Evolutionary conservation across 345 rosid species (phyloP), one percentile per base, ranked within the genome.

Genomic region (Linum usitatissimum): DNA sequence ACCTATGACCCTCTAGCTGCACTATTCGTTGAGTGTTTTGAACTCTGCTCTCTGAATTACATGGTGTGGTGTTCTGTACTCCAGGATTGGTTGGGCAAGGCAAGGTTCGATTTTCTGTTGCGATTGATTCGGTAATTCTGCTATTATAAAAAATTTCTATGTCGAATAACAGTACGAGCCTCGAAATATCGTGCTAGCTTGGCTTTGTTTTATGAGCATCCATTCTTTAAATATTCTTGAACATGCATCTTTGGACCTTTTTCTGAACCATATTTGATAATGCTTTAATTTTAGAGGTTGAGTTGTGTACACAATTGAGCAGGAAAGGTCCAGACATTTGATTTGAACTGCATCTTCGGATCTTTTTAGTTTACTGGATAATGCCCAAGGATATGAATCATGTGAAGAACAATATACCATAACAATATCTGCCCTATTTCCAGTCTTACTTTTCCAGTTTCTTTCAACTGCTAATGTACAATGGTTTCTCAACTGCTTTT

Each of bases 121-220:
- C 94, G 51, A 74, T 93, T 57, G 97, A 90, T 71, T 87, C 84
- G 74, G 95, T 93, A 84, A 79, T 70, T 69, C 28, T 31, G 61
- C 28, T 48, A 60, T 23, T 62, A 31, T 17, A 55, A n/a, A 30
- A 57, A 63, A 62, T 67, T 15, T 68, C 31, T 63, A 15, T n/a
- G 39, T 20, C 64, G 15, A 61, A 48, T 34, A 34, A 1, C 18
- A 28, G 30, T 14, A 19, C 28, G 1, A 23, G 28, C 28, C 28
- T 23, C 28, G 2, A 23, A 23, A 23, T 23, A 23, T 23, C 3
- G 30, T 28, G 13, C 9, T n/a, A 6, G 6, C 23, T 28, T 55
- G 59, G 18, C 14, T 55, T 18, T 55, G 23, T 1, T 9, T 18
- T 19, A 18, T 55, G 59, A 28, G 10, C 30, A 28, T 23, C 28